These are phyloP conservation scores for Nitzschia palea DNA, from an alignment of 108 stramenopile species.

Conservation along the genomic window DNA sequence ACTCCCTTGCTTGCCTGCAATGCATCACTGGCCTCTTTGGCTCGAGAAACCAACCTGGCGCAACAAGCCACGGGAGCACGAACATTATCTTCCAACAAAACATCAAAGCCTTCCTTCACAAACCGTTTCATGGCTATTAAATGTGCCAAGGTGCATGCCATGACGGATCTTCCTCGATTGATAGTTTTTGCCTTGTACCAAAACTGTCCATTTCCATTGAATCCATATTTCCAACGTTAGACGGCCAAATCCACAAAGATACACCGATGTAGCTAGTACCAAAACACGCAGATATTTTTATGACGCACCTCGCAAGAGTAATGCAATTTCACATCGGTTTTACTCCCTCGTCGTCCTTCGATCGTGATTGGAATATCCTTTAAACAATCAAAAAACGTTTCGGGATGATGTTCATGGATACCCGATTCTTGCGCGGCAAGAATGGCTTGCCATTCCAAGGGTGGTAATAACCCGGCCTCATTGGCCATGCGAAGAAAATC, in stretches of 20 bases:
- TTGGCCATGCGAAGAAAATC: slow-evolving; percentile 53
- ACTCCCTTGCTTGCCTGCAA: slow-evolving; percentile 11
- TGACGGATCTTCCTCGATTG: slow-evolving; percentile 75
- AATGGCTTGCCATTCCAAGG: slow-evolving; percentile 59
- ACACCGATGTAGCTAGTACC: no score
- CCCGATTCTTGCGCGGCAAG: slow-evolving; percentile 14
- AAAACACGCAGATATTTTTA: no score
- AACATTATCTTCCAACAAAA: slow-evolving; percentile 89
- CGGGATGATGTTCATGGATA: slow-evolving; percentile 6
- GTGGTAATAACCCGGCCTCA: slow-evolving; percentile 69
- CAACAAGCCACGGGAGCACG: slow-evolving; percentile 46
- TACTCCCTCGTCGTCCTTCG: slow-evolving; percentile 57
- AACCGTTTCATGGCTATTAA: slow-evolving; percentile 76
- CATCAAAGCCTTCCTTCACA: slow-evolving; percentile 60
- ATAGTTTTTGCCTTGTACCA: slow-evolving; percentile 82
- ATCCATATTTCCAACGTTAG: no score
- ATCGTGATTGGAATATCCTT: slow-evolving; percentile 38
- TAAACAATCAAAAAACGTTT: slow-evolving; percentile 38
- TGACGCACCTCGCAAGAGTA: slow-evolving; percentile 44
- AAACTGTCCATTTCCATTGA: no score
- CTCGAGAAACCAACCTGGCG: slow-evolving; percentile 62
- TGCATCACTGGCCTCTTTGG: slow-evolving; percentile 37
- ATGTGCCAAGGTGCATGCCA: slow-evolving; percentile 84
- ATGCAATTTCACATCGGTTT: slow-evolving; percentile 54
- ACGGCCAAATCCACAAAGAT: no score